Evolutionary conservation across 352 stramenopile genomes (phyloP).

Genomic region (Phytophthora europaea): DNA sequence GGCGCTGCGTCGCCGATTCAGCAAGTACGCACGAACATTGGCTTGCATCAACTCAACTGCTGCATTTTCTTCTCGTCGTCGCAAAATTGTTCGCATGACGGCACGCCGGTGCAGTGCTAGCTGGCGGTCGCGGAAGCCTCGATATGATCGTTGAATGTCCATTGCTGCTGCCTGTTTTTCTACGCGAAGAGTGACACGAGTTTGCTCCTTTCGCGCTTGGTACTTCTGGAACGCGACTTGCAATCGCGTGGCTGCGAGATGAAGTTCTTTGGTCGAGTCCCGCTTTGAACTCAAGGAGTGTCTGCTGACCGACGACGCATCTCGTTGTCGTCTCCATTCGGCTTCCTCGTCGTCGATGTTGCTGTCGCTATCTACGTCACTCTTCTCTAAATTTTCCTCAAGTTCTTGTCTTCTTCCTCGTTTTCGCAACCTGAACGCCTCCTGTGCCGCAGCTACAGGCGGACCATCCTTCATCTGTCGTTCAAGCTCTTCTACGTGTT

Average conservation of each 20-base stretch:
- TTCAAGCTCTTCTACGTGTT: conserved; percentile 32
- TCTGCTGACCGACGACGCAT: conserved; percentile 23
- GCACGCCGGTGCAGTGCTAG: conserved; percentile 62
- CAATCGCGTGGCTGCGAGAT: conserved; percentile 57
- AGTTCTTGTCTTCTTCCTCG: background rate
- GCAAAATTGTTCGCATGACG: conserved; percentile 58
- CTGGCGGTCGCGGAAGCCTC: conserved; percentile 64
- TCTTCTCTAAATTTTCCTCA: background rate
- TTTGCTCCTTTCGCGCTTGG: conserved; percentile 62
- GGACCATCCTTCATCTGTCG: conserved; percentile 20
- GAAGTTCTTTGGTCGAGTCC: conserved; percentile 56
- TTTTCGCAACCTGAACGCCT: conserved; percentile 17
- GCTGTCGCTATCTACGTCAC: conserved; percentile 20
- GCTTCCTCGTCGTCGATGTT: conserved; percentile 48
- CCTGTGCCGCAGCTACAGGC: conserved; percentile 14
- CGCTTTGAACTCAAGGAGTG: conserved; percentile 27
- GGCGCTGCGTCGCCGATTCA: conserved; percentile 49
- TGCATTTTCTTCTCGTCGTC: conserved; percentile 56
- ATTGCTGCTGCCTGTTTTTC: conserved; percentile 64
- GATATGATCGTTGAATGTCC: conserved; percentile 76
- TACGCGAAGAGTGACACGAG: conserved; percentile 48
- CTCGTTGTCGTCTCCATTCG: conserved; percentile 49
- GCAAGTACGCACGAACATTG: conserved; percentile 69
- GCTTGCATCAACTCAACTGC: conserved; percentile 72
- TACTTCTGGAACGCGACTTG: conserved; percentile 75